Evolutionary conservation across 140 eudicot species (phyloP).

Genomic region (Ambrosia hybrid): DNA sequence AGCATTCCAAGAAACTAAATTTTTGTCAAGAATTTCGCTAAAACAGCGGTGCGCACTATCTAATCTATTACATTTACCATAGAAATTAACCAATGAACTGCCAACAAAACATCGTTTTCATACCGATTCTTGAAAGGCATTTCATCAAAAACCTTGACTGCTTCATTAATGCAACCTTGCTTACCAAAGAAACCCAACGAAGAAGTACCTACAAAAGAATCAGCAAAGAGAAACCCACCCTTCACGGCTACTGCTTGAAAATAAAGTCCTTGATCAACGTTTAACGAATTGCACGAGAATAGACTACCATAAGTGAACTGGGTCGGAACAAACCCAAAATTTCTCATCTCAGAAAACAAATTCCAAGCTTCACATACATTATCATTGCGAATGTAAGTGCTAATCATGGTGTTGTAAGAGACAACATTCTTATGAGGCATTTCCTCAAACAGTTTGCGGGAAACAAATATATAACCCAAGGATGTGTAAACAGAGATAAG

Average conservation of each 20-base stretch:
- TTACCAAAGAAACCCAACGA: constrained; percentile 64
- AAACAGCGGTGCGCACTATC: constrained; percentile 63
- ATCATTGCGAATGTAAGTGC: constrained; percentile 45
- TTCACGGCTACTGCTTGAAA: constrained; percentile 58
- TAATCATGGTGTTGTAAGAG: constrained; percentile 64
- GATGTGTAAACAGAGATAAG: constrained; percentile 41
- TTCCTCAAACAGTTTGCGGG: constrained; percentile 64
- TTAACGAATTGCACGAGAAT: constrained; percentile 46
- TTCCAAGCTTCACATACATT: constrained; percentile 44
- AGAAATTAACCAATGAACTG: constrained; percentile 67
- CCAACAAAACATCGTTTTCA: constrained; percentile 52
- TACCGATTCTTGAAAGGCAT: constrained; percentile 49
- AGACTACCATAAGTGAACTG: constrained; percentile 58
- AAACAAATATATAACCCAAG: constrained; percentile 30
- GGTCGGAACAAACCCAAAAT: constrained; percentile 52
- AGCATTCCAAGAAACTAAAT: constrained; percentile 73
- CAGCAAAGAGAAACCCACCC: constrained; percentile 51
- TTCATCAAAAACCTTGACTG: constrained; percentile 47
- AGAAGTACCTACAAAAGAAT: constrained; percentile 76
- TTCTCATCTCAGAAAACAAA: constrained; percentile 60
- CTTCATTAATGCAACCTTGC: constrained; percentile 55
- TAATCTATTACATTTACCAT: constrained; percentile 52
- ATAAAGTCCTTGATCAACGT: constrained; percentile 37
- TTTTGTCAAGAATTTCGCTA: constrained; percentile 53
- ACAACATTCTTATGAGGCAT: constrained; percentile 65